Conservation (phyloP, 371 early-diverging fungal genomes). For the Thermomucor indicae-seudaticae region DNA sequence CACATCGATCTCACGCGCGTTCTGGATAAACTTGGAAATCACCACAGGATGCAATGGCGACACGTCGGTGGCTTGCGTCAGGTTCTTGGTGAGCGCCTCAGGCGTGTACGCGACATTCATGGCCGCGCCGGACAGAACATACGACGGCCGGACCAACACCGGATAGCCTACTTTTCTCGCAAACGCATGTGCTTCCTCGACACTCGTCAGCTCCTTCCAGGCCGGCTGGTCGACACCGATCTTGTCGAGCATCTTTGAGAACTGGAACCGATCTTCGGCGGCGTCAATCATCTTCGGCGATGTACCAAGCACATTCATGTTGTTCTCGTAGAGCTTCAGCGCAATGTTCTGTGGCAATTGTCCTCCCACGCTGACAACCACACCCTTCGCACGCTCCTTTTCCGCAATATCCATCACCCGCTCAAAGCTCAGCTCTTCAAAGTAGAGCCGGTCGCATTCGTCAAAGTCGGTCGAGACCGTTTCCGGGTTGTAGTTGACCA, state of each 20-base stretch:
- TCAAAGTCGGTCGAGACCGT: constrained; percentile 95
- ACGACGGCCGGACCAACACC: constrained; percentile 92
- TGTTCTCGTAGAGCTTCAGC: constrained; percentile 60
- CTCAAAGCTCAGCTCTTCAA: constrained; percentile 86
- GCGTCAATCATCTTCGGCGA: constrained; percentile 84
- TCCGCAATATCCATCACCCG: constrained; percentile 94
- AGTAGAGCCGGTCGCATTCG: constrained; percentile 92
- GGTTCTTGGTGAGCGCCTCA: constrained; percentile 63
- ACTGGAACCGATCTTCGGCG: constrained; percentile 92
- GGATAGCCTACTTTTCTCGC: constrained; percentile 85
- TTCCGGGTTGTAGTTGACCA: constrained; percentile 97
- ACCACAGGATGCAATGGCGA: constrained; percentile 92
- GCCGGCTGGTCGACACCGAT: constrained; percentile 92
- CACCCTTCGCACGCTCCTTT: constrained; percentile 73
- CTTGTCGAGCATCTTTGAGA: constrained; percentile 80
- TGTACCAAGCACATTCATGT: constrained; percentile 82
- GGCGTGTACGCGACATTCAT: constrained; percentile 89
- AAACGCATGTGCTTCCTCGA: constrained; percentile 74
- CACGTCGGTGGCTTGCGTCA: constrained; percentile 80
- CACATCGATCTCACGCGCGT: constrained; percentile 92
- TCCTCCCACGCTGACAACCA: constrained; percentile 86
- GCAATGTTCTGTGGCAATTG: constrained; percentile 95
- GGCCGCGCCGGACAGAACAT: constrained; percentile 93
- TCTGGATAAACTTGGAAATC: constrained; percentile 87
- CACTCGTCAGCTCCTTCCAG: constrained; percentile 87